phyloP scores from a whole-genome alignment of 2,329 filamentous ascomycete species.

The Colletotrichum abscissum region DNA sequence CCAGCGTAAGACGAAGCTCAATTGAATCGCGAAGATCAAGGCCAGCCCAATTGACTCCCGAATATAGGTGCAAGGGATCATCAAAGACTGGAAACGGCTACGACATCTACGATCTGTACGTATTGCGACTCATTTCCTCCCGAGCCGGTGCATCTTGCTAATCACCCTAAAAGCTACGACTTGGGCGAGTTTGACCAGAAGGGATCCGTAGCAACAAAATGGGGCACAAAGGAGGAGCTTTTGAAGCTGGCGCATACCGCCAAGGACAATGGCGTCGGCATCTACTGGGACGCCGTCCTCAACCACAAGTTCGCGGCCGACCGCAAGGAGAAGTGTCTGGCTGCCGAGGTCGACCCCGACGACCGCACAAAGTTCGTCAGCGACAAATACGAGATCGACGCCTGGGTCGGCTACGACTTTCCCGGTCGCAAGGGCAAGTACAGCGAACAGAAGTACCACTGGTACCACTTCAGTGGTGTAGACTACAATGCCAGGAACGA shows the following conservation, averaged over 20 bases:
- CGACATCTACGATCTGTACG: conserved; percentile 74
- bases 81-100: conserved; percentile 74
- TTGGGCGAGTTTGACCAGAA: conserved; percentile 82
- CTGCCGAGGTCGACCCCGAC: conserved; percentile 71
- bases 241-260: conserved; percentile 63
- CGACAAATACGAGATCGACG: conserved; percentile 72
- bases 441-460: conserved; percentile 73
- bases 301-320: conserved; percentile 83
- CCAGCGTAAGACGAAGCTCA: conserved; percentile 56
- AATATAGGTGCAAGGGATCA: conserved; percentile 69
- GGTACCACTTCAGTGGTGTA: conserved; percentile 77
- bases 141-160: neutral
- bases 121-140: neutral
- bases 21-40: fast-evolving
- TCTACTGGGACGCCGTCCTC: conserved; percentile 79
- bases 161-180: conserved; percentile 55
- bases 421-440: conserved; percentile 71
- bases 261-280: conserved; percentile 65
- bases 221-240: conserved; percentile 75
- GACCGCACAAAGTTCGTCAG: conserved; percentile 69
- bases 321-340: conserved; percentile 69
- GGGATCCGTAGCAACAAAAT: conserved; percentile 72
- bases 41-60: neutral
- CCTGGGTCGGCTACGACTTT: conserved; percentile 78
- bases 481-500: conserved; percentile 72